phyloP scores from a whole-genome alignment of 371 early-diverging fungal species.

The Coemansia sp. region DNA sequence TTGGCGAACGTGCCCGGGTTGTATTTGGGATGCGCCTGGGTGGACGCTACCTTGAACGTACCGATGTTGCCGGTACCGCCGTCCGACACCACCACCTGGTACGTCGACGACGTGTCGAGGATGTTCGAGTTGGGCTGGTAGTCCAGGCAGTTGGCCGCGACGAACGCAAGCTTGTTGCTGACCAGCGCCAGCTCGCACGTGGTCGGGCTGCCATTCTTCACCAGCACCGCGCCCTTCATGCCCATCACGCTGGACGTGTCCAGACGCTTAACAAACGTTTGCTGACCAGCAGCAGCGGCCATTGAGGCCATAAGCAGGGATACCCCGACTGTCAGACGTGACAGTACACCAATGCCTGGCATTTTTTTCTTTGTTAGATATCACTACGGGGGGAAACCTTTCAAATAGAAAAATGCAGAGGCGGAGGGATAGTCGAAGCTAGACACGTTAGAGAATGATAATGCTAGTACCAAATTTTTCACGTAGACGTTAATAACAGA shows the following conservation, averaged over 20 bases:
- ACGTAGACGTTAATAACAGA: neutral
- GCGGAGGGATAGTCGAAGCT: neutral
- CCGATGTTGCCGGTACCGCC: constrained; percentile 20
- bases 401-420: neutral
- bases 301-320: neutral
- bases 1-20: constrained; percentile 35
- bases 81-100: constrained; percentile 30
- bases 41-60: constrained; percentile 10
- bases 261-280: constrained; percentile 17
- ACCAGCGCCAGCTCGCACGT: constrained; percentile 34
- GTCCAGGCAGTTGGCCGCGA: constrained; percentile 30
- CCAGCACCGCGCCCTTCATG: constrained; percentile 21
- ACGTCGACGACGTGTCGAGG: constrained; percentile 1
- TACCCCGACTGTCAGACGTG: constrained; percentile 6
- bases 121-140: constrained; percentile 14
- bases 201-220: constrained; percentile 26
- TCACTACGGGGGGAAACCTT: neutral
- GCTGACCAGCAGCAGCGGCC: constrained; percentile 33
- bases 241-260: constrained; percentile 9
- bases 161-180: constrained; percentile 26
- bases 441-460: too few species aligned
- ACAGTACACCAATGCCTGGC: constrained; percentile 3
- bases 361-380: neutral
- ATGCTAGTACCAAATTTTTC: too few species aligned
- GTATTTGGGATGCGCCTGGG: constrained; percentile 24